phyloP scores from a whole-genome alignment of 345 rosid species.

The Citrus sinensis region DNA sequence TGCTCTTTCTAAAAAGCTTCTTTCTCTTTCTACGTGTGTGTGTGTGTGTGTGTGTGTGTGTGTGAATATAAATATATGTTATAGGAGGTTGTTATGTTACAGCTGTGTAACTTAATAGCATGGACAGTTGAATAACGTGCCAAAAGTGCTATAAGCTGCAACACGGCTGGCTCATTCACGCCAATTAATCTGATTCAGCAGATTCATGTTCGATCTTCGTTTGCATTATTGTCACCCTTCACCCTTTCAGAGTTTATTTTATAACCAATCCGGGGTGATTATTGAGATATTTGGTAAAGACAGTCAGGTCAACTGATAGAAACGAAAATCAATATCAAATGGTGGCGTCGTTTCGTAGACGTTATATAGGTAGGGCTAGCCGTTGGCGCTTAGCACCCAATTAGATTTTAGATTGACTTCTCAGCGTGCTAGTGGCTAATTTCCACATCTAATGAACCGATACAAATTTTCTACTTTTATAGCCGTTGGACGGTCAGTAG shows the following conservation, averaged over 20 bases:
- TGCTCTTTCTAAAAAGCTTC: not conserved
- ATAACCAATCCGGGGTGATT: not conserved
- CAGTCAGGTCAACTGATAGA: not conserved
- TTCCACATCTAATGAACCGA: slow-evolving; percentile 9
- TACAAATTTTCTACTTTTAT: not conserved
- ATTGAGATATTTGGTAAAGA: not conserved
- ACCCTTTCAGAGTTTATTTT: not conserved
- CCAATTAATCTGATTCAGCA: too few relatives aligned
- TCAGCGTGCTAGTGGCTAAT: not conserved
- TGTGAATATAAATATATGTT: too few relatives aligned
- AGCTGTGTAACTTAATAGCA: not conserved
- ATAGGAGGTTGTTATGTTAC: not conserved
- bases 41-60: too few relatives aligned
- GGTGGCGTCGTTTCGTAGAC: not conserved
- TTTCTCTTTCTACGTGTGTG: too few relatives aligned
- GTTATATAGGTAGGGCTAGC: slow-evolving; percentile 11
- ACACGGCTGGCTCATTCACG: not conserved
- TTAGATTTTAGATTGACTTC: not conserved
- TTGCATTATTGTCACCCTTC: too few relatives aligned
- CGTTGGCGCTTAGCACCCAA: slow-evolving; percentile 18
- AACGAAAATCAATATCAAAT: not conserved
- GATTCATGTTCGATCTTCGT: too few relatives aligned
- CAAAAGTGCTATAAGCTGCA: not conserved
- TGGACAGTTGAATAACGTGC: not conserved
- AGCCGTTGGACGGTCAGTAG: slow-evolving; percentile 19